Conservation (phyloP, 108 stramenopile species). For the Skeletonema grethae region DNA sequence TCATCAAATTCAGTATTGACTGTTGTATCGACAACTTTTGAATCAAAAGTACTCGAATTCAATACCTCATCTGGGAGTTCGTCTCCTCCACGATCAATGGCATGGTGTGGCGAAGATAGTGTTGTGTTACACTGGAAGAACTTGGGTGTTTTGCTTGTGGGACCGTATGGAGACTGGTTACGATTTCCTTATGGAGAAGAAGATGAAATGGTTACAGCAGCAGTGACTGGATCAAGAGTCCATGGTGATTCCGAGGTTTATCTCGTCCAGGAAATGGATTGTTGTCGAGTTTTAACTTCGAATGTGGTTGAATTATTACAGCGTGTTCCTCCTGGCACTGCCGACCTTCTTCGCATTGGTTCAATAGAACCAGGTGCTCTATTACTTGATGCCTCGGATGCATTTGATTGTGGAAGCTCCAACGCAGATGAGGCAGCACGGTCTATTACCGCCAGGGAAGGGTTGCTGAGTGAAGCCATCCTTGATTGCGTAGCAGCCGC, state of each 20-base stretch:
- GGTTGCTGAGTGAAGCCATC: conserved; percentile 79
- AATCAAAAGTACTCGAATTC: conserved; percentile 92
- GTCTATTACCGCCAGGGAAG: conserved; percentile 60
- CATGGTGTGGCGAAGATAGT: conserved; percentile 96
- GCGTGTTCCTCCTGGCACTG: conserved; percentile 90
- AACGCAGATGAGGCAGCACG: conserved; percentile 83
- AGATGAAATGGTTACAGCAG: conserved; percentile 23
- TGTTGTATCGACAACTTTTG: conserved; percentile 90
- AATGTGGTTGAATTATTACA: conserved; percentile 87
- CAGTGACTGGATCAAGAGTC: not conserved
- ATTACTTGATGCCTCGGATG: conserved; percentile 94
- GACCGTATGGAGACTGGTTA: conserved; percentile 96
- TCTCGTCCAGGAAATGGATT: conserved; percentile 93
- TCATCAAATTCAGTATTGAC: conserved; percentile 84
- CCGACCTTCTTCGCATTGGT: conserved; percentile 83
- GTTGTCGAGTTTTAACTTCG: conserved; percentile 89
- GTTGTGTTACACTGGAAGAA: conserved; percentile 94
- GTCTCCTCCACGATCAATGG: conserved; percentile 74
- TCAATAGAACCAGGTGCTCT: conserved; percentile 94
- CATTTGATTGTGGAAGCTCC: conserved; percentile 85
- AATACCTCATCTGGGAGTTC: conserved; percentile 81
- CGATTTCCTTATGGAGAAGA: conserved; percentile 80
- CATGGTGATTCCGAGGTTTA: conserved; percentile 59
- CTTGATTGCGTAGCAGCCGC: conserved; percentile 88
- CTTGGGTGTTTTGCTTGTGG: conserved; percentile 92